phyloP scores from a whole-genome alignment of 192 early-diverging fungal genomes.

The Rhizophagus clarus region DNA sequence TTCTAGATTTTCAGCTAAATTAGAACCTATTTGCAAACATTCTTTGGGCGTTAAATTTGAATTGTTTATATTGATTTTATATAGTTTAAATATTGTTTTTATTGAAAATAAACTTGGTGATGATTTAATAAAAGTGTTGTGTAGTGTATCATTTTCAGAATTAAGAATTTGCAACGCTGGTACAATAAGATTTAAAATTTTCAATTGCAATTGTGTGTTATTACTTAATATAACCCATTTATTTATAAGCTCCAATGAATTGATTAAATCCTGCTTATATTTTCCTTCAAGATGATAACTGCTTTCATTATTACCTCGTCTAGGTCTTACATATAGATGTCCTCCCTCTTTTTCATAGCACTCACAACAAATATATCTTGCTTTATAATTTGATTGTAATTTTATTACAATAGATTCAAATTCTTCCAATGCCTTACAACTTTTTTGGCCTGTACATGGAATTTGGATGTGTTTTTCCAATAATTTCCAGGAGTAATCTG shows the following conservation, averaged over 20 bases:
- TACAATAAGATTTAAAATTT: not conserved
- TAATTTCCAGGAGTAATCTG: not conserved
- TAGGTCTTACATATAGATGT: not conserved
- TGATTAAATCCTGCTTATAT: not conserved
- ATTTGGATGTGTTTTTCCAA: not conserved
- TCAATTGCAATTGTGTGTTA: not conserved
- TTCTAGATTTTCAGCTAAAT: not conserved
- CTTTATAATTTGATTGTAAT: not conserved
- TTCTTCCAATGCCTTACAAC: not conserved
- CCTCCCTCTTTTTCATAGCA: conserved; percentile 11
- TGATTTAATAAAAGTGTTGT: not conserved
- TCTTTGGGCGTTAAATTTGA: not conserved
- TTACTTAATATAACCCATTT: not conserved
- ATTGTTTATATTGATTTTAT: not conserved
- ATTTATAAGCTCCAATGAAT: not conserved
- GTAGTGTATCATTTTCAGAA: too few relatives aligned
- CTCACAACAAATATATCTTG: not conserved
- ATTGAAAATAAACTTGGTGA: not conserved
- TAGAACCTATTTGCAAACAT: not conserved
- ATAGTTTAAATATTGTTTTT: not conserved
- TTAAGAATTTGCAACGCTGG: not conserved
- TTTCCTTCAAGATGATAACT: too few relatives aligned
- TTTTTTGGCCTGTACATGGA: not conserved
- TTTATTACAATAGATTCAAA: not conserved
- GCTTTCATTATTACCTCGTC: not conserved